Evolutionary conservation across 495 filamentous ascomycete genomes (phyloP).

Genomic region (Rhizodiscina lignyota): DNA sequence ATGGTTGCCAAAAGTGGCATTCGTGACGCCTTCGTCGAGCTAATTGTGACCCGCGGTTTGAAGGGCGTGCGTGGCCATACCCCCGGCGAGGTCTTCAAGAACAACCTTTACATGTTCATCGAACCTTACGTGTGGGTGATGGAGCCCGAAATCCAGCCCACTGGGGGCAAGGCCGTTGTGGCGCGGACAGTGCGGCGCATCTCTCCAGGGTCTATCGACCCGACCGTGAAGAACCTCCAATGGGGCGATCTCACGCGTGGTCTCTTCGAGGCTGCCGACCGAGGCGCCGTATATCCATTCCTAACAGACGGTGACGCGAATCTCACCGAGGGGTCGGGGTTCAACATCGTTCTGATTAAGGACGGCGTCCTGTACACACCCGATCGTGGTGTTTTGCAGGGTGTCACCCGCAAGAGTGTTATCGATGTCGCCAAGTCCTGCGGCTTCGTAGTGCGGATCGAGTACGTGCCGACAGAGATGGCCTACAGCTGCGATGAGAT

Average conservation of each 20-base stretch:
- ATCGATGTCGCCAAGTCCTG: conserved; percentile 3
- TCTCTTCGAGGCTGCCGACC: conserved; percentile 15
- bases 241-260: conserved; percentile 25
- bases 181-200: conserved; percentile 22
- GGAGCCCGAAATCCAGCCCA: conserved; percentile 20
- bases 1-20: conserved; percentile 25
- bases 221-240: conserved; percentile 27
- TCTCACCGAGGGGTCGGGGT: conserved; percentile 13
- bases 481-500: conserved; percentile 21
- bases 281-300: conserved; percentile 18
- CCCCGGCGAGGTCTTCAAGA: conserved; percentile 14
- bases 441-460: conserved; percentile 2
- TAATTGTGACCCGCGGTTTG: conserved; percentile 27
- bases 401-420: conserved; percentile 7
- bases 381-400: conserved; percentile 6
- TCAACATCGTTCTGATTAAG: conserved; percentile 7
- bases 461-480: conserved; percentile 18
- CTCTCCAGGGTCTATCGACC: conserved; percentile 23
- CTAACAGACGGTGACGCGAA: conserved; percentile 24
- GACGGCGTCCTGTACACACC: conserved; percentile 5
- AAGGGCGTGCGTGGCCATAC: conserved; percentile 17
- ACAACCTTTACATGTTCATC: conserved; percentile 24
- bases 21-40: conserved; percentile 24
- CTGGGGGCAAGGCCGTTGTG: conserved; percentile 22
- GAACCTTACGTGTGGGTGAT: conserved; percentile 26